Conservation (phyloP, 805 yeast species). For the Zygosaccharomyces lentus region DNA sequence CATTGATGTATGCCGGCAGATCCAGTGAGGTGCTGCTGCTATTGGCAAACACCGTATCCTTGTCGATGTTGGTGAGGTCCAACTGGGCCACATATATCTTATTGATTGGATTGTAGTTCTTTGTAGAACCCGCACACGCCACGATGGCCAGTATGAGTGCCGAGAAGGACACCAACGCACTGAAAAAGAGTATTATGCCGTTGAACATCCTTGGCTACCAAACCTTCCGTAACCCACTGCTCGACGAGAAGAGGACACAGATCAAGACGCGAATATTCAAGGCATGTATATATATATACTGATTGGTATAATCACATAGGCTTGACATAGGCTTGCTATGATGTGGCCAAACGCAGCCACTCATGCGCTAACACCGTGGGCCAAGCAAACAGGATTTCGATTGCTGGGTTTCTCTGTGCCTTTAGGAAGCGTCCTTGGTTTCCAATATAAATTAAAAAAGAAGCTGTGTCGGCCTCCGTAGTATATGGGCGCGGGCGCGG, state of each 20-base stretch:
- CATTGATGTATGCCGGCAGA: slow-evolving; percentile 42
- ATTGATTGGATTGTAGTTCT: slow-evolving; percentile 40
- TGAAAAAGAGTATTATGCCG: slow-evolving; percentile 18
- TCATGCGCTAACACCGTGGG: neutral
- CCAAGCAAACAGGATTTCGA: neutral
- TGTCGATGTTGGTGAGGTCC: slow-evolving; percentile 37
- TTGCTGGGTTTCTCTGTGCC: neutral
- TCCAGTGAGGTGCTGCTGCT: slow-evolving; percentile 26
- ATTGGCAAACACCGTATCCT: slow-evolving; percentile 14
- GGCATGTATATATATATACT: neutral
- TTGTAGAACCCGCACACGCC: slow-evolving; percentile 50
- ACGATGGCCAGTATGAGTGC: slow-evolving; percentile 46
- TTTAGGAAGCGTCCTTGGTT: neutral
- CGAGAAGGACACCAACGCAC: slow-evolving; percentile 36
- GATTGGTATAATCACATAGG: neutral
- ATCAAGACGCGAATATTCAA: neutral
- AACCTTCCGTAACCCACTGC: neutral
- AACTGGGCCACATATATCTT: slow-evolving; percentile 47
- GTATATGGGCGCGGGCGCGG: neutral
- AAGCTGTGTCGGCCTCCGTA: neutral
- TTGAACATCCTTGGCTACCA: slow-evolving; percentile 19
- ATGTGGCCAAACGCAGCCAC: neutral
- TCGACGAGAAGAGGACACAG: neutral
- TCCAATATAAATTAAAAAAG: neutral
- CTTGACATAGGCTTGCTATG: neutral